Evolutionary conservation across 164 flowering plant species (phyloP), one percentile per base, ranked within the genome.

Genomic region (Vitis rotundifolia): DNA sequence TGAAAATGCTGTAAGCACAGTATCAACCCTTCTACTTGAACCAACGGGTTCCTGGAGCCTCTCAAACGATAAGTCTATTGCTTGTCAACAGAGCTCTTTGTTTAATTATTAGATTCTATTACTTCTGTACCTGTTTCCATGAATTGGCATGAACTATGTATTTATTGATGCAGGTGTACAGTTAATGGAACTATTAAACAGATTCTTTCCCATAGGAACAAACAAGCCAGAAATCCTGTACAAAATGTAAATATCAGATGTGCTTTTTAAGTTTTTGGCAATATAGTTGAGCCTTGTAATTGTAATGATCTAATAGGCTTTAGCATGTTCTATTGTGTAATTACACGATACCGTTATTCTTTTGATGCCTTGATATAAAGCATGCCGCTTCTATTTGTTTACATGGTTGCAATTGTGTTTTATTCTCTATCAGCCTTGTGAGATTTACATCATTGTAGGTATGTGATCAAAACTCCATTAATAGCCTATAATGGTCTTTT

Each of bases 101-200:
- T 44, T 49, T 15, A 50, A 60, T 60, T 11, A 15, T 26, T 51
- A 9, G 16, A 48, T 50, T 29, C 48, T 72, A 16, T 28, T 12
- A 22, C 2, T 55, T 19, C 22, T 28, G 5, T 61, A 6, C 49
- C 3, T 12, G 28, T 13, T 53, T 28, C 9, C 9, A 11, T 7
- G 37, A 51, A 37, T 51, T 12, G 37, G 44, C 50, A 52, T 2
- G 12, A 5, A n/a, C 56, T 18, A 8, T 37, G 4, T 51, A 9
- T 54, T 67, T 18, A 22, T 61, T 60, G 67, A 58, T 76, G 79
- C 86, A 83, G 86, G 78, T 78, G 83, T 82, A 79, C 80, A 79
- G 75, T 59, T 58, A 26, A 37, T 49, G 58, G 71, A 72, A 49
- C 63, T 63, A 56, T 63, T 28, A n/a, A 67, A 60, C 60, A 52